Percentiles rank a stretch among this genome's conserved stretches.
These are phyloP conservation scores for Alliaria petiolata DNA, from an alignment of 345 rosid genomes.

Conservation along the genomic window DNA sequence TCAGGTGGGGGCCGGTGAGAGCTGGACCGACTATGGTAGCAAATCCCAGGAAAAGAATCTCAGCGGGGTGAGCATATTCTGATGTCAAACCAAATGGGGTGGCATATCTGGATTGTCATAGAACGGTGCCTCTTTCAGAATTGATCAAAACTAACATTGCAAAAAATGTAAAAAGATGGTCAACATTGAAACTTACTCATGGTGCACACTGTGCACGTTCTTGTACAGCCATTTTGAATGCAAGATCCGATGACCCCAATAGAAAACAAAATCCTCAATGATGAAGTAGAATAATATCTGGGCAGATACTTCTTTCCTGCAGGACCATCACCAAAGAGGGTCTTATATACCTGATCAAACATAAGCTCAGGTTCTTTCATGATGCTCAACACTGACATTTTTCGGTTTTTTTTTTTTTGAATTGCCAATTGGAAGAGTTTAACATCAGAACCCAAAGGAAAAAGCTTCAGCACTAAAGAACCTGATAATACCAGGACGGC, in stretches of 20 bases:
- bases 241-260: slow-evolving; percentile 94
- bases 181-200: slow-evolving; percentile 64
- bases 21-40: slow-evolving; percentile 97
- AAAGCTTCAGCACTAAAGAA: slow-evolving; percentile 48
- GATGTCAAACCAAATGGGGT: slow-evolving; percentile 98
- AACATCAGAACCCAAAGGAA: slow-evolving; percentile 30
- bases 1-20: slow-evolving; percentile 89
- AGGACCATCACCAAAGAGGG: slow-evolving; percentile 33
- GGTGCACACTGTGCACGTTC: slow-evolving; percentile 97
- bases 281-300: slow-evolving; percentile 93
- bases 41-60: slow-evolving; percentile 94
- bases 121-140: neutral
- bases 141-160: neutral
- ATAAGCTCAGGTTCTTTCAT: slow-evolving; percentile 33
- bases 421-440: slow-evolving; percentile 17
- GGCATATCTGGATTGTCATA: slow-evolving; percentile 61
- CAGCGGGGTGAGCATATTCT: slow-evolving; percentile 99
- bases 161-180: neutral
- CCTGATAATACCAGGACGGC: slow-evolving; percentile 99
- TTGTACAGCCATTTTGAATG: slow-evolving; percentile 96
- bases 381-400: slow-evolving; percentile 29
- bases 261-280: slow-evolving; percentile 95
- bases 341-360: slow-evolving; percentile 27
- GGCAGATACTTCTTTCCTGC: slow-evolving; percentile 72
- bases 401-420: neutral